These are phyloP conservation scores for Clathrospora elynae DNA, from an alignment of 2,329 filamentous ascomycete species.

Conservation along the genomic window DNA sequence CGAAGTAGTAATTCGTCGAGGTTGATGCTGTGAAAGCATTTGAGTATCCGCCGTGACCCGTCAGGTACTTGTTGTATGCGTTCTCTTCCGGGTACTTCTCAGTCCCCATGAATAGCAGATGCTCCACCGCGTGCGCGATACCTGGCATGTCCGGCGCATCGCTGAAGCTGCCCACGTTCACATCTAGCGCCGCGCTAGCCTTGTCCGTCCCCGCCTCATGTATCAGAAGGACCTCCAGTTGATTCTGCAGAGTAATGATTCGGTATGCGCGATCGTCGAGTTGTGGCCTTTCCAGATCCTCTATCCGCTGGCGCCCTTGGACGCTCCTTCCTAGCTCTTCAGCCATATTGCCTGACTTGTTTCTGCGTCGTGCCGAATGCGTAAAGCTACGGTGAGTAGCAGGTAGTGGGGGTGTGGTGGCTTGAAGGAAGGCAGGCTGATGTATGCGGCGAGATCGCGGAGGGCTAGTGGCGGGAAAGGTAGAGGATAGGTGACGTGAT, in stretches of 20 bases:
- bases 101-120: slow-evolving; percentile 97
- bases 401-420: slow-evolving; percentile 17
- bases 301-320: slow-evolving; percentile 49
- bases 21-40: slow-evolving; percentile 94
- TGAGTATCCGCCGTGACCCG: slow-evolving; percentile 85
- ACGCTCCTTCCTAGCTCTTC: slow-evolving; percentile 36
- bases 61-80: slow-evolving; percentile 91
- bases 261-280: slow-evolving; percentile 87
- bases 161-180: slow-evolving; percentile 94
- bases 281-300: slow-evolving; percentile 78
- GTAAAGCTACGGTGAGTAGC: slow-evolving; percentile 17
- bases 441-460: slow-evolving; percentile 26
- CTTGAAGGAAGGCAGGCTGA: slow-evolving; percentile 18
- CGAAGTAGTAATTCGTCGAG: slow-evolving; percentile 98
- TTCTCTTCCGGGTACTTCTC: slow-evolving; percentile 84
- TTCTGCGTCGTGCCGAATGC: slow-evolving; percentile 11
- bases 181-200: slow-evolving; percentile 91
- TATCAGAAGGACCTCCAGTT: slow-evolving; percentile 88
- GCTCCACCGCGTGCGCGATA: slow-evolving; percentile 95
- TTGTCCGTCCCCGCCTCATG: slow-evolving; percentile 96
- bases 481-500: slow-evolving; percentile 16
- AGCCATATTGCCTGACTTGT: slow-evolving; percentile 30
- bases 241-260: slow-evolving; percentile 81
- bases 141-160: slow-evolving; percentile 90
- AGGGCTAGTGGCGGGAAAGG: slow-evolving; percentile 26